These are phyloP conservation scores for Gastroboletus turbinatus DNA, from an alignment of 1,284 basidiomycete species.

Conservation along the genomic window DNA sequence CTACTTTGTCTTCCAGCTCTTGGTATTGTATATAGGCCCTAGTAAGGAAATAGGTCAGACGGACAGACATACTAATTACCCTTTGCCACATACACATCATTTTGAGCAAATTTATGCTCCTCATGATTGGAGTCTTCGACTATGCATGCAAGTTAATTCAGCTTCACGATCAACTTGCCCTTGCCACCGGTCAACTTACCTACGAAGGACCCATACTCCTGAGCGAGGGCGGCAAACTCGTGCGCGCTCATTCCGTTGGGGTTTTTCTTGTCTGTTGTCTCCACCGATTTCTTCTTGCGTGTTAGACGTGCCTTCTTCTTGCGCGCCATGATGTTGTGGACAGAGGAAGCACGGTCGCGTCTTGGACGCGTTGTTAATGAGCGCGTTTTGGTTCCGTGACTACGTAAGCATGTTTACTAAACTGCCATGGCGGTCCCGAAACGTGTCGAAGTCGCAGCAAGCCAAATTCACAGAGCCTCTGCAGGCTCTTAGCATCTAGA, in stretches of 20 bases:
- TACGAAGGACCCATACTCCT: slow-evolving; percentile 14
- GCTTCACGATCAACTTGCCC: background rate
- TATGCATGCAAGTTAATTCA: background rate
- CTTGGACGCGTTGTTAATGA: slow-evolving; percentile 27
- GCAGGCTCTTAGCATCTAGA: slow-evolving; percentile 1
- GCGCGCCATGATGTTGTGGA: slow-evolving; percentile 27
- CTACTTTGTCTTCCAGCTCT: background rate
- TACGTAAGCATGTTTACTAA: slow-evolving; percentile 28
- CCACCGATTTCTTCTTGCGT: slow-evolving; percentile 13
- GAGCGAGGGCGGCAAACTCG: slow-evolving; percentile 15
- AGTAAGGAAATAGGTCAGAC: background rate
- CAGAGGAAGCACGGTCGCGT: slow-evolving; percentile 17
- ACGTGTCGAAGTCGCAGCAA: slow-evolving; percentile 12
- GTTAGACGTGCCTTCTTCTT: slow-evolving; percentile 20
- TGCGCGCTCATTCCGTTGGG: slow-evolving; percentile 9
- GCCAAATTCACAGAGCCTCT: background rate
- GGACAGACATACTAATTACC: background rate
- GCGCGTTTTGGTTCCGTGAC: slow-evolving; percentile 19
- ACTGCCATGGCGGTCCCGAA: background rate
- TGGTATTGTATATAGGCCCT: slow-evolving; percentile 35
- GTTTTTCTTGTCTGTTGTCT: background rate
- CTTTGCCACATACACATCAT: slow-evolving; percentile 30
- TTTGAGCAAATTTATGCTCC: slow-evolving; percentile 20
- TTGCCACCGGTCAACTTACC: slow-evolving; percentile 9
- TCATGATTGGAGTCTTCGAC: slow-evolving; percentile 30